Conservation (phyloP, 306 rosid species). For the Leucaena leucocephala region DNA sequence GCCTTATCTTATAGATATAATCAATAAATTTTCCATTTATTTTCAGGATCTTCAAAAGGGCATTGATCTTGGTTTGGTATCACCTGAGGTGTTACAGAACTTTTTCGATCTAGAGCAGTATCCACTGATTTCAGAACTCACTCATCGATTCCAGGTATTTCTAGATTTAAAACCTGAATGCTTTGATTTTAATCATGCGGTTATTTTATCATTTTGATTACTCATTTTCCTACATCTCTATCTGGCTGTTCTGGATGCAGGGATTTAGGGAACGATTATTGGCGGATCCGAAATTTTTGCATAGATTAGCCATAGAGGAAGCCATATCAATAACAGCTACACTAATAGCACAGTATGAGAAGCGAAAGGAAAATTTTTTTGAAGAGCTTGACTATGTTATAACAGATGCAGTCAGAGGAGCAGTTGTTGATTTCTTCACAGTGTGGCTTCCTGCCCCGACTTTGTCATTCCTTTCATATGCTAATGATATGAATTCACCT, state of each 20-base stretch:
- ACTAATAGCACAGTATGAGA: conserved; percentile 82
- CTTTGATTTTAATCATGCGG: conserved; percentile 30
- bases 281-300: conserved; percentile 94
- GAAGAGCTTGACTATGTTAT: conserved; percentile 90
- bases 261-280: conserved; percentile 98
- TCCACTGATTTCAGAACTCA: conserved; percentile 86
- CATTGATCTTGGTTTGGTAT: conserved; percentile 92
- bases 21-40: conserved; percentile 10
- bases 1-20: not conserved
- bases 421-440: conserved; percentile 90
- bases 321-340: conserved; percentile 84
- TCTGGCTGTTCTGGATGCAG: conserved; percentile 54
- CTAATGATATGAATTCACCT: conserved; percentile 59
- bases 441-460: conserved; percentile 99
- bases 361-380: conserved; percentile 81
- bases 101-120: conserved; percentile 90
- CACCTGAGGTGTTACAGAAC: conserved; percentile 92
- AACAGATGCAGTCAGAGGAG: conserved; percentile 79
- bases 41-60: conserved; percentile 96
- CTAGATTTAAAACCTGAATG: conserved; percentile 28
- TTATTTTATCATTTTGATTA: conserved; percentile 23
- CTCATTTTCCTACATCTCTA: conserved; percentile 17
- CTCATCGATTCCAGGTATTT: conserved; percentile 88
- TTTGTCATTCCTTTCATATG: conserved; percentile 76
- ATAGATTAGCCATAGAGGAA: conserved; percentile 95